Base-by-base conservation (phyloP, 179 eudicot species). In the Corrigiola litoralis region DNA sequence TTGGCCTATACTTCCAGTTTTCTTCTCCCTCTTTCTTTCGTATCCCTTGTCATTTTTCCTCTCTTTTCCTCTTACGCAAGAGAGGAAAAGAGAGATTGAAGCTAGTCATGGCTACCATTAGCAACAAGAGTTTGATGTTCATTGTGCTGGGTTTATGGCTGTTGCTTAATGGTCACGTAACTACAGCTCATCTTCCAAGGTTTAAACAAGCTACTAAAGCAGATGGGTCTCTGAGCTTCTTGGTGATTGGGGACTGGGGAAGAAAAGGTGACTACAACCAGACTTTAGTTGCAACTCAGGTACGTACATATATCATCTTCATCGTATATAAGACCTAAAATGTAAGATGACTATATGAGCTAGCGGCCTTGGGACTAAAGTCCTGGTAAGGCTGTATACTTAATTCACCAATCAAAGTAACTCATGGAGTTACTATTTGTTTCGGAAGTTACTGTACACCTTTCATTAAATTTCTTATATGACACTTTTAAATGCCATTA, bases 201-300 rank as follows among this genome's bases (percentile, higher is more conserved):
- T 69, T 84, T 51, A 75, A 77, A 23, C 89, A 88, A 23, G 53
- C 66, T 13, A 46, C 56, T 8, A 88, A 81, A 67, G 32, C 70
- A 2, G 87, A 79, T 79, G 85, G 82, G 3, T 74, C 81, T 7
- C 75, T 89, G 0, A 81, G 82, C 23, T 81, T 86, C 13, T 73
- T 89, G 75, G 96, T 86, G 17, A 32, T 89, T 24, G 96, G 96
- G 51, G 96, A 86, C 73, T 89, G 96, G 96, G 96, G 96, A 32
- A 72, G 96, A 33, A 69, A 73, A 18, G 96, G 96, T 27, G 28
- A 20, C 3, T 84, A 18, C 42, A 89, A 89, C 60, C 96, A 89
- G 73, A 63, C 92, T 42, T 67, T 60, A 6, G 96, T 89, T 61
- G 90, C 90, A 58, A 2, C 45, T 58, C 79, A 77, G 83, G 90